Evolutionary conservation across 371 early-diverging fungal genomes (phyloP), one percentile per base, ranked within the genome.

Genomic region (Batrachochytrium dendrobatidis): DNA sequence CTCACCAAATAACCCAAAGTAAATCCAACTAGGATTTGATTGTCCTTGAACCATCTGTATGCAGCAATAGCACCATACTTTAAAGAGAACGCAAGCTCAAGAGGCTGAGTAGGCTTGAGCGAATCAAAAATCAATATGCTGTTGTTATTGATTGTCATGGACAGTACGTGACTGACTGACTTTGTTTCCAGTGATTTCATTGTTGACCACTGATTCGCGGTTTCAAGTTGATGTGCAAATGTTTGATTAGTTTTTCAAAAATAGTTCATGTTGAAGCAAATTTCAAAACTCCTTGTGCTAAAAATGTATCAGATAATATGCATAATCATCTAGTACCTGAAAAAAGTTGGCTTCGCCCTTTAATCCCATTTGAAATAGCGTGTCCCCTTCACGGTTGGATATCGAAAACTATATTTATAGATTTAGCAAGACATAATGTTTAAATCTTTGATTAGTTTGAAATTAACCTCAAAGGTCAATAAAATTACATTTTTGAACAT

Each of bases 21-120:
- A 46, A 77, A 77, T 7, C 72, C 78, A 25, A 77, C 50, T 46
- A 74, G 54, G n/a, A 77, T 34, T 34, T 59, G 58, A 22, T 70
- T 71, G 22, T 72, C 77, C 2, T 64, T 67, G 54, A 67, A 77
- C 77, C 77, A 77, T 24, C 61, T 53, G 55, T 76, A 74, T 18
- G 64, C 32, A 46, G 64, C 71, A 44, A 77, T 68, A 43, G 39
- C 49, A 6, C 76, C 78, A 46, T 77, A 77, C 32, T 63, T 64
- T 8, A 59, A 48, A 45, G 73, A 68, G 61, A 76, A 74, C 10
- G 69, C 70, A n/a, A 76, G 73, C 55, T 76, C 77, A 30, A 76
- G 61, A 15, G 77, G 73, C 17, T 62, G 18, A 6, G 68, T 60
- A 4, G 67, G 65, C 17, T 50, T 52, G 34, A 58, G 51, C 45